Percentiles rank a stretch among this genome's conserved stretches.
Evolutionary conservation across 495 filamentous ascomycete genomes (phyloP).

Genomic region (Tuber calosporum): DNA sequence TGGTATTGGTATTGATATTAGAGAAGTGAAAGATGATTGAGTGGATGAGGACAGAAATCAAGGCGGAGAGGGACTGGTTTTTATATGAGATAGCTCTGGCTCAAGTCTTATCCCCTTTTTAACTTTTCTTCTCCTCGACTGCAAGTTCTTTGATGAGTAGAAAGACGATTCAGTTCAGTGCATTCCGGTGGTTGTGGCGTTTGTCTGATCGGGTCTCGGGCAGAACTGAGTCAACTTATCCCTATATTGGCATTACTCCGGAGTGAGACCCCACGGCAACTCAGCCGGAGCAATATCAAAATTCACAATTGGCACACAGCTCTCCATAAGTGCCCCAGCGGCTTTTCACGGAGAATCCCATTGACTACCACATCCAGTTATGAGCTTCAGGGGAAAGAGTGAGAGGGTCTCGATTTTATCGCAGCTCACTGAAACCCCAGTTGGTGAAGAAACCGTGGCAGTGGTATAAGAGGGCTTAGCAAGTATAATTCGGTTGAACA

Average conservation of each 20-base stretch:
- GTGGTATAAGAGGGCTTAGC: not conserved
- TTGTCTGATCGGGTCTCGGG: not conserved
- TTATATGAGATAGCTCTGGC: not conserved
- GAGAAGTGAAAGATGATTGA: not conserved
- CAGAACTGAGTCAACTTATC: not conserved
- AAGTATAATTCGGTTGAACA: not conserved
- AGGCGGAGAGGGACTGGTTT: not conserved
- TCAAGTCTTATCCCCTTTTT: not conserved
- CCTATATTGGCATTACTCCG: not conserved
- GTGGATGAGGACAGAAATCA: not conserved
- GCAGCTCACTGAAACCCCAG: not conserved
- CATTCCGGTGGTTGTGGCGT: not conserved
- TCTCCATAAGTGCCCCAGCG: not conserved
- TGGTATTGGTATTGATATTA: not conserved
- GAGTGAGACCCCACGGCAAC: not conserved
- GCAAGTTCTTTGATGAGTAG: not conserved
- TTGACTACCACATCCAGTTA: not conserved
- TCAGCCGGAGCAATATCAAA: not conserved
- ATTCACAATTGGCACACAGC: not conserved
- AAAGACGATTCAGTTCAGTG: not conserved
- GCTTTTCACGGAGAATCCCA: not conserved
- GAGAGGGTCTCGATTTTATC: not conserved
- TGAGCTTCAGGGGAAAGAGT: slow-evolving; percentile 5
- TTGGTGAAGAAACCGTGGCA: not conserved
- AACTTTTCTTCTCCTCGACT: not conserved